These are phyloP conservation scores for Aspergillus homomorphus DNA, from an alignment of 495 filamentous ascomycete genomes.

Conservation along the genomic window DNA sequence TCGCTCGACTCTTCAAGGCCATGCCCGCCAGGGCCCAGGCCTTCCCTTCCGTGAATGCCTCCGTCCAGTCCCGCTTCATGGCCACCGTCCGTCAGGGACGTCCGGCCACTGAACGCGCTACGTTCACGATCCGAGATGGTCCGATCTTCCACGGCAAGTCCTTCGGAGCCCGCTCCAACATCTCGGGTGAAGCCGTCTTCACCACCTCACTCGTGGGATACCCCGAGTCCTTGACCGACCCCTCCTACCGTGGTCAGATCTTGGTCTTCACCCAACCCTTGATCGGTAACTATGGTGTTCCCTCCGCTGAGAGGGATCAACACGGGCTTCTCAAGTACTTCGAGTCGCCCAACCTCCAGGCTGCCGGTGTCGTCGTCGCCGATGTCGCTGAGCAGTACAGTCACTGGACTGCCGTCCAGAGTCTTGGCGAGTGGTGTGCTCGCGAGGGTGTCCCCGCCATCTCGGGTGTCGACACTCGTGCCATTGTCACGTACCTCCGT, in stretches of 20 bases:
- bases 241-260: slow-evolving; percentile 98
- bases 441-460: slow-evolving; percentile 95
- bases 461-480: slow-evolving; percentile 93
- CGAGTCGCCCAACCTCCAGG: slow-evolving; percentile 95
- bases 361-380: slow-evolving; percentile 89
- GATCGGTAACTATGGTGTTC: slow-evolving; percentile 98
- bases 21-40: slow-evolving; percentile 51
- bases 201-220: slow-evolving; percentile 92
- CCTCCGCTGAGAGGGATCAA: slow-evolving; percentile 70
- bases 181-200: slow-evolving; percentile 92
- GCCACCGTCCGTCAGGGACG: slow-evolving; percentile 67
- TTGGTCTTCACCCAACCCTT: slow-evolving; percentile 98
- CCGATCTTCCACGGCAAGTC: slow-evolving; percentile 92
- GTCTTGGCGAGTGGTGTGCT: slow-evolving; percentile 88
- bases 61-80: slow-evolving; percentile 57
- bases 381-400: slow-evolving; percentile 92
- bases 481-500: slow-evolving; percentile 90
- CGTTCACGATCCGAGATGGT: slow-evolving; percentile 93
- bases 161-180: slow-evolving; percentile 87
- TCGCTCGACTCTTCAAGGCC: slow-evolving; percentile 62
- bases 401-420: slow-evolving; percentile 98
- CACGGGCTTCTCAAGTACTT: slow-evolving; percentile 86
- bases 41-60: slow-evolving; percentile 49
- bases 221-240: slow-evolving; percentile 97
- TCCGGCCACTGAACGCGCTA: slow-evolving; percentile 71